phyloP scores from a whole-genome alignment of 2,329 filamentous ascomycete species.

The Microsporum audouinii region DNA sequence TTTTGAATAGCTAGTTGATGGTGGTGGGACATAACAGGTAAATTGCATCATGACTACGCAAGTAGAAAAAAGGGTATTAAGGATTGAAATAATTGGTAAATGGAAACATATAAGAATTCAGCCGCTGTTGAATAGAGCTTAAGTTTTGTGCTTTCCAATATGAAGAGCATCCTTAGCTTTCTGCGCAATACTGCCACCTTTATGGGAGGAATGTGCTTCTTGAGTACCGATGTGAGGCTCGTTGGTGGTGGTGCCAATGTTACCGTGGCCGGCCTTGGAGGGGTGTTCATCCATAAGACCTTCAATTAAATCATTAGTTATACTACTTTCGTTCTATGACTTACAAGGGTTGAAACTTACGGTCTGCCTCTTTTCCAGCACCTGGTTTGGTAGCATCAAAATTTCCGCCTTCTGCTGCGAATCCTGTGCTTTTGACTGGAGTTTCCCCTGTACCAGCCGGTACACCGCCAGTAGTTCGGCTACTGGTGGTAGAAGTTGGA shows the following conservation, averaged over 20 bases:
- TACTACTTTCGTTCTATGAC: background rate
- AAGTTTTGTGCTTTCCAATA: conserved; percentile 15
- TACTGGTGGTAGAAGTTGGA: background rate
- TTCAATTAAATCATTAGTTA: background rate
- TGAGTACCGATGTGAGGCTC: background rate
- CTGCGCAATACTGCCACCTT: conserved; percentile 11
- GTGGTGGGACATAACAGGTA: background rate
- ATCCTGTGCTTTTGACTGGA: conserved; percentile 47
- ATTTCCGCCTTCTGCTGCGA: conserved; percentile 51
- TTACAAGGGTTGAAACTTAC: conserved; percentile 30
- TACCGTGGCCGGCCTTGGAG: background rate
- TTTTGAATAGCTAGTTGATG: background rate
- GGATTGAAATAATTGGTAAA: background rate
- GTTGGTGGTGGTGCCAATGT: background rate
- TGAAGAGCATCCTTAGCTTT: conserved; percentile 28
- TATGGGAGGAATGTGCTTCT: conserved; percentile 5
- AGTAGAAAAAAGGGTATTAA: background rate
- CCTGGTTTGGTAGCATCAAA: conserved; percentile 41
- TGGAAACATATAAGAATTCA: background rate
- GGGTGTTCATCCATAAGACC: conserved; percentile 10
- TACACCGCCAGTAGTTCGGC: background rate
- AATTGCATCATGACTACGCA: background rate
- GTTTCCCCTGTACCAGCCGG: conserved; percentile 24
- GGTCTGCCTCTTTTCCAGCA: conserved; percentile 55
- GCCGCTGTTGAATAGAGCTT: background rate